Evolutionary conservation across 2,329 filamentous ascomycete species (phyloP).

Genomic region (Exutisphaerella laricina): DNA sequence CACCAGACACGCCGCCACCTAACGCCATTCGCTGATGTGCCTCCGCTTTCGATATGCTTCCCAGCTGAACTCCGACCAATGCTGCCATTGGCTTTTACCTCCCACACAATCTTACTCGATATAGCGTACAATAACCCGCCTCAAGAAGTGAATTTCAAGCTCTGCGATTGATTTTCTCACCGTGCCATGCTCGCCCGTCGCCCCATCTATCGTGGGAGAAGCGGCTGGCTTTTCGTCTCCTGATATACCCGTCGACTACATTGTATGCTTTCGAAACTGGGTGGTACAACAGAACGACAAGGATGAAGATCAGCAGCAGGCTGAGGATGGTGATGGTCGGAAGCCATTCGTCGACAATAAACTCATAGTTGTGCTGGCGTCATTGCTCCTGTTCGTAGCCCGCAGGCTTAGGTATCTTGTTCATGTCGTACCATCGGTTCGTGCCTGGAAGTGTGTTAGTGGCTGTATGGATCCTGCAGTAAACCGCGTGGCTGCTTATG

Average conservation of each 20-base stretch:
- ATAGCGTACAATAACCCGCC: slow-evolving; percentile 2
- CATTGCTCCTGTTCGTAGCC: slow-evolving; percentile 62
- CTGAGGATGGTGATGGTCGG: slow-evolving; percentile 16
- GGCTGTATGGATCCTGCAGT: not conserved
- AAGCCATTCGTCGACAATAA: slow-evolving; percentile 18
- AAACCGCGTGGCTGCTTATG: not conserved
- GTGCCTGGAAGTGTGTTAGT: slow-evolving; percentile 55
- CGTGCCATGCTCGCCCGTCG: not conserved
- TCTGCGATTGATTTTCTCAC: not conserved
- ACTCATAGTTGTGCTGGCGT: slow-evolving; percentile 25
- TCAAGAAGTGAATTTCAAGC: not conserved
- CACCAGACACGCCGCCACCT: not conserved
- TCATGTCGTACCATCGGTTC: slow-evolving; percentile 76
- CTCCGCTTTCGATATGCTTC: not conserved
- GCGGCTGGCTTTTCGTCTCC: slow-evolving; percentile 1
- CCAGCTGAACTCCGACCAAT: slow-evolving; percentile 4
- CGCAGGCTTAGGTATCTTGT: slow-evolving; percentile 72
- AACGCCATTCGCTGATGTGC: not conserved
- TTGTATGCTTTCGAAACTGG: slow-evolving; percentile 7
- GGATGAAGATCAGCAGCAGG: slow-evolving; percentile 8
- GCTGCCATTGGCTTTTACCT: not conserved
- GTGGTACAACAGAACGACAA: slow-evolving; percentile 13
- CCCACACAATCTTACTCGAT: not conserved
- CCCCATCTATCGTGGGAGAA: slow-evolving; percentile 7
- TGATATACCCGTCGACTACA: not conserved